Percentiles rank a stretch among this genome's conserved stretches.
These are phyloP conservation scores for Backusella macrospora DNA, from an alignment of 192 early-diverging fungal species.

Conservation along the genomic window DNA sequence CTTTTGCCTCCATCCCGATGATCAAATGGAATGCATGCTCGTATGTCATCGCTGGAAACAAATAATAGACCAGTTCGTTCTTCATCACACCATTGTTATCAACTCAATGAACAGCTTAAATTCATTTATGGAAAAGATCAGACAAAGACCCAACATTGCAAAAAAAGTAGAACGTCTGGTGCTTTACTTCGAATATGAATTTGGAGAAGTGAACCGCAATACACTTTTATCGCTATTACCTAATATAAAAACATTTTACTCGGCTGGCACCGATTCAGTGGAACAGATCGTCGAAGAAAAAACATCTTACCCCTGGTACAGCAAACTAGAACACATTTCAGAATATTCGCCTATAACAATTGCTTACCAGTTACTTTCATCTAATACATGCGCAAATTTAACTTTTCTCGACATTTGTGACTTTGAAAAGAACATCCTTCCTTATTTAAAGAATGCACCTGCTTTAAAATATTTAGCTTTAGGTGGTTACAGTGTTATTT, in stretches of 20 bases:
- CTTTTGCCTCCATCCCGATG: conserved; percentile 2
- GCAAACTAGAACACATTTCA: not conserved
- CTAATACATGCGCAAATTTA: not conserved
- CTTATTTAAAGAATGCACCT: conserved; percentile 2
- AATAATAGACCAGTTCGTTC: not conserved
- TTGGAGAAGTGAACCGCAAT: not conserved
- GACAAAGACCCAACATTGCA: not conserved
- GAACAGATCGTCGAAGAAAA: conserved; percentile 3
- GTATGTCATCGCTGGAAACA: not conserved
- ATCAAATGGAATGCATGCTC: conserved; percentile 12
- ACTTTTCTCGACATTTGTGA: not conserved
- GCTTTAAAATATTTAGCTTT: conserved; percentile 2
- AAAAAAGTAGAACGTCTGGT: not conserved
- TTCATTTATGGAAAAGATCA: not conserved
- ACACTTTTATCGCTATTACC: not conserved
- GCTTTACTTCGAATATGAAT: not conserved
- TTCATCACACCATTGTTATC: not conserved
- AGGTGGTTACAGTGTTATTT: not conserved
- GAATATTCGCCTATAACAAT: conserved; percentile 5
- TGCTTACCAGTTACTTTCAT: not conserved
- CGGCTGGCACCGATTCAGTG: not conserved
- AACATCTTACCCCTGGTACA: not conserved
- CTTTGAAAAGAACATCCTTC: not conserved
- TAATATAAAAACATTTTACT: conserved; percentile 6
- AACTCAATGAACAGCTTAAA: conserved; percentile 1